Evolutionary conservation across 2,329 filamentous ascomycete species (phyloP).

Genomic region (Penicillium sp.): DNA sequence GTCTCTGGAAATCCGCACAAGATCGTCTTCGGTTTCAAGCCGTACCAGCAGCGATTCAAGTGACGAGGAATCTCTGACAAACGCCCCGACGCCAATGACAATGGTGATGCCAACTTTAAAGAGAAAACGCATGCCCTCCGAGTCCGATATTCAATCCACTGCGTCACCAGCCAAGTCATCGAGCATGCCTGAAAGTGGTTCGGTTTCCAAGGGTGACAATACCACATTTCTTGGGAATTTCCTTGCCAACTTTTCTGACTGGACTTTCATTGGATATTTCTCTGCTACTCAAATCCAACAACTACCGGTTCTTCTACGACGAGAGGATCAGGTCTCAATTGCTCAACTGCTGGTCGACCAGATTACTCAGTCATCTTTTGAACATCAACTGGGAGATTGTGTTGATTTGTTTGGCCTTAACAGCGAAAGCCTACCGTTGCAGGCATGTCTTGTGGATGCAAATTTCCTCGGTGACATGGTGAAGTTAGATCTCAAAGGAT

Average conservation of each 20-base stretch:
- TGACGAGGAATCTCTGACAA: constrained; percentile 30
- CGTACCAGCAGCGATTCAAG: constrained; percentile 33
- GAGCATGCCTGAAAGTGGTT: constrained; percentile 21
- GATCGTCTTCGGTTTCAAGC: constrained; percentile 33
- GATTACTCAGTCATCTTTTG: constrained; percentile 50
- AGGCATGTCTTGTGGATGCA: constrained; percentile 33
- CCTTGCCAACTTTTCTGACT: constrained; percentile 44
- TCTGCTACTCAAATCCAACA: constrained; percentile 38
- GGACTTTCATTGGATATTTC: constrained; percentile 46
- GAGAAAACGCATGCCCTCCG: constrained; percentile 41
- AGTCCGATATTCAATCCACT: constrained; percentile 33
- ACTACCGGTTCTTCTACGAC: constrained; percentile 37
- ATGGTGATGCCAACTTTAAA: constrained; percentile 30
- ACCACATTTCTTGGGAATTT: constrained; percentile 43
- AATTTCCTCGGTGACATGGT: constrained; percentile 34
- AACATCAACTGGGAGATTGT: constrained; percentile 36
- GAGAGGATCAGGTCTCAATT: constrained; percentile 42
- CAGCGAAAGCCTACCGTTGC: constrained; percentile 27
- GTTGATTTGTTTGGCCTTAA: constrained; percentile 34
- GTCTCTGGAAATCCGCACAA: constrained; percentile 11
- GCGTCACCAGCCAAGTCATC: constrained; percentile 34
- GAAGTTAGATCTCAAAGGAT: constrained; percentile 42
- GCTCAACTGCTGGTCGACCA: constrained; percentile 49
- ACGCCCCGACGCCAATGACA: constrained; percentile 24
- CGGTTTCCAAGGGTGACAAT: constrained; percentile 33